Percentiles rank a stretch among this genome's conserved stretches.
phyloP scores from a whole-genome alignment of 1,284 basidiomycete species.

The Pascua guehoae region DNA sequence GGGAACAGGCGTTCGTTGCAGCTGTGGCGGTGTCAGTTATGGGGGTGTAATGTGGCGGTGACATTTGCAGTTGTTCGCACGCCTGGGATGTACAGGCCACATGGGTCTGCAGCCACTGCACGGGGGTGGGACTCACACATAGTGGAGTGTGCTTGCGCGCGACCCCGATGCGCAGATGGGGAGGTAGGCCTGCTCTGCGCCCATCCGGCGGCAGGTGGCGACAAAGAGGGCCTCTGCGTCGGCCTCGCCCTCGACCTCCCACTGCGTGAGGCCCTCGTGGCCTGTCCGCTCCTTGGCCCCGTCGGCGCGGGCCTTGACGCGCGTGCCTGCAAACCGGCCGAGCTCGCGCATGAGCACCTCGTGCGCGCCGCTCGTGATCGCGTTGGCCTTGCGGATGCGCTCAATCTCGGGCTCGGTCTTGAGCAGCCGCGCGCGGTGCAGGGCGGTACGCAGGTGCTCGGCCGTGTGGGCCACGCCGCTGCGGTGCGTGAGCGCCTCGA shows the following conservation, averaged over 20 bases:
- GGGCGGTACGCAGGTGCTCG: slow-evolving; percentile 64
- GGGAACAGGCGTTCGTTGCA: slow-evolving; percentile 50
- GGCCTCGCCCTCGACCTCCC: slow-evolving; percentile 82
- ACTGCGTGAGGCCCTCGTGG: slow-evolving; percentile 65
- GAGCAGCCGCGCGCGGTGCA: slow-evolving; percentile 70
- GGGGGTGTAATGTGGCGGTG: not conserved
- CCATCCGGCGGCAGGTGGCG: slow-evolving; percentile 75
- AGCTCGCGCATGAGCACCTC: slow-evolving; percentile 86
- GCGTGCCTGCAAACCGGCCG: slow-evolving; percentile 60
- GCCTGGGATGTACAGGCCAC: too few species aligned
- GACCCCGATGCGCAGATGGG: slow-evolving; percentile 82
- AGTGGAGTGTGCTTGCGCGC: slow-evolving; percentile 81
- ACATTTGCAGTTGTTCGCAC: not conserved
- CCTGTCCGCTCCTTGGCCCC: slow-evolving; percentile 52
- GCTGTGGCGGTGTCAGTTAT: slow-evolving; percentile 10
- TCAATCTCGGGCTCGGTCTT: slow-evolving; percentile 72
- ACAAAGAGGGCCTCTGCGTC: slow-evolving; percentile 89
- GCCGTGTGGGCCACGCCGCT: slow-evolving; percentile 38
- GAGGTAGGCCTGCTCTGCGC: slow-evolving; percentile 79
- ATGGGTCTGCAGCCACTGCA: too few species aligned
- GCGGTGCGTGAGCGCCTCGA: slow-evolving; percentile 52
- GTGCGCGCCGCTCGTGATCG: slow-evolving; percentile 80
- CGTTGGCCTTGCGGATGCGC: slow-evolving; percentile 70
- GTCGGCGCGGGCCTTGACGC: slow-evolving; percentile 41
- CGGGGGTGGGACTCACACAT: slow-evolving; percentile 72